Base-by-base conservation (phyloP, 2,329 filamentous ascomycete species). In the Aureobasidium leucospermi region DNA sequence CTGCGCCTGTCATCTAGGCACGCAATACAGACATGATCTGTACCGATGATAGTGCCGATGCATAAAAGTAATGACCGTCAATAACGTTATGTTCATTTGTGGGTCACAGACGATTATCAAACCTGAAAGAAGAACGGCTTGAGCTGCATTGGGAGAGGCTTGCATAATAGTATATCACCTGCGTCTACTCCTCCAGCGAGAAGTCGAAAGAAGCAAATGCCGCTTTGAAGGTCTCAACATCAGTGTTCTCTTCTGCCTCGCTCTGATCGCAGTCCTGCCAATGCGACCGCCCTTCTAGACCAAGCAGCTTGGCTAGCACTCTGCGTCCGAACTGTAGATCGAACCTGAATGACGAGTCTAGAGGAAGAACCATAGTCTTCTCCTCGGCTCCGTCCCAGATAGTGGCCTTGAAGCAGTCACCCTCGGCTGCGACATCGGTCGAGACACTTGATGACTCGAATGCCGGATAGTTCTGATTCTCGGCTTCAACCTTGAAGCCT, bases 121-220 rank as follows among this genome's bases (percentile, higher is more conserved):
- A 19, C 32, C 47, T 11, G 2, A 1, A 32, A 41, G 49, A 7
- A 13, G 9, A 52, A 48, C 3, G 10, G n/a, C 3, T 16, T 6
- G 34, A 13, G n/a, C 19, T 34, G 9, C n/a, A 6, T 52, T 9
- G 6, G 4, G 23, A 5, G 6, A 29, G 3, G n/a, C 19, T 46
- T 52, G 13, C 58, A 11, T 39, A 49, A 9, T 6, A 6, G 31
- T 6, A 13, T 8, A 41, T 43, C 2, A 11, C 10, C 13, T 23
- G 19, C 19, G 5, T n/a, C 23, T 39, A 52, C 13, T 65, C 60
- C 34, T 69, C 64, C 51, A 79, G 65, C 43, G 89, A 88, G 71
- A 96, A 96, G 73, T 99, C 93, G 81, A 89, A 96, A 34, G 83
- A 79, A 73, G 89, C 86, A 69, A 96, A 99, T 1, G 87, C 86